Conservation (phyloP, 2,329 filamentous ascomycete species). For the Aschersonia sp. region DNA sequence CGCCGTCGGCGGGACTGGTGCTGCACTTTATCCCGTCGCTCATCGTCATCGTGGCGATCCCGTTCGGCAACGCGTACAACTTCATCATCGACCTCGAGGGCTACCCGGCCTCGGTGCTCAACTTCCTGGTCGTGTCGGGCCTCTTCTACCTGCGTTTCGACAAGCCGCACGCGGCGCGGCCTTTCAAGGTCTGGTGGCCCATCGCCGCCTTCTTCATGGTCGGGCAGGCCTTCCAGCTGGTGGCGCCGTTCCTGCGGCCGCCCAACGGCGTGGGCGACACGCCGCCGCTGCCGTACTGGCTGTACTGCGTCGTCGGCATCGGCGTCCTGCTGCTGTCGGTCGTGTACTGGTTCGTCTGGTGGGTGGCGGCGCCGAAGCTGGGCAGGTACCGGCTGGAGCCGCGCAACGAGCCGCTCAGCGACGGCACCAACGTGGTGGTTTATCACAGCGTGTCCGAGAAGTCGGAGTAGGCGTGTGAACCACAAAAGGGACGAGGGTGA, state of each 20-base stretch:
- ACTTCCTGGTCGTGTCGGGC: slow-evolving; percentile 5
- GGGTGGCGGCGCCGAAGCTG: slow-evolving; percentile 8
- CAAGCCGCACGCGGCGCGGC: slow-evolving; percentile 6
- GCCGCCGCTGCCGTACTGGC: slow-evolving; percentile 9
- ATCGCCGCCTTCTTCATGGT: slow-evolving; percentile 8
- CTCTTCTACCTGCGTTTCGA: slow-evolving; percentile 7
- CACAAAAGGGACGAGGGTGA: background rate
- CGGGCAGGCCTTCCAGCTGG: slow-evolving; percentile 9
- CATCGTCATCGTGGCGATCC: slow-evolving; percentile 50
- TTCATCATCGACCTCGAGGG: slow-evolving; percentile 40
- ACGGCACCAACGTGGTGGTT: slow-evolving; percentile 10
- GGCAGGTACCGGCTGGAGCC: slow-evolving; percentile 7
- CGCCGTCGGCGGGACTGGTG: slow-evolving; percentile 33
- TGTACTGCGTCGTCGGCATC: slow-evolving; percentile 10
- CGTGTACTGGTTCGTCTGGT: slow-evolving; percentile 9
- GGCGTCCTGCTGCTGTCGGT: slow-evolving; percentile 7
- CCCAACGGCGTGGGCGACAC: slow-evolving; percentile 8
- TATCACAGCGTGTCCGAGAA: slow-evolving; percentile 7
- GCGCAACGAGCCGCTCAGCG: slow-evolving; percentile 7
- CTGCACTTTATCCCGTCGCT: slow-evolving; percentile 13
- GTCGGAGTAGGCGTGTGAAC: background rate
- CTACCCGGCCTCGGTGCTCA: slow-evolving; percentile 2
- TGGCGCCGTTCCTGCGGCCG: slow-evolving; percentile 9
- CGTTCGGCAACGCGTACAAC: slow-evolving; percentile 53
- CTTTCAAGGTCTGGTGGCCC: slow-evolving; percentile 9